These are phyloP conservation scores for Phytophthora macrochlamydospora DNA, from an alignment of 352 stramenopile genomes.

Conservation along the genomic window DNA sequence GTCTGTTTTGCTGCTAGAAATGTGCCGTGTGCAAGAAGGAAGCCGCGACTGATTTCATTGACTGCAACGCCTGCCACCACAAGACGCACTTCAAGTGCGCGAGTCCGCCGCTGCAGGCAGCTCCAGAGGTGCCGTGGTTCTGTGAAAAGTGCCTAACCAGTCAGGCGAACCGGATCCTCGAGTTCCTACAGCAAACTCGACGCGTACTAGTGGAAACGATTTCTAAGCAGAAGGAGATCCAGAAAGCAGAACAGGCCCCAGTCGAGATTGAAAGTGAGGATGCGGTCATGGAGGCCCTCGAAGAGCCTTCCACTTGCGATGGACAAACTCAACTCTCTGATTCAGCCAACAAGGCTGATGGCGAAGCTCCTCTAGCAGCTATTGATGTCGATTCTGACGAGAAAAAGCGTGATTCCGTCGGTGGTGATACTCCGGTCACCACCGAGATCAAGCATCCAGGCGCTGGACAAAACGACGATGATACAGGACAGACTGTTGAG, in stretches of 20 bases:
- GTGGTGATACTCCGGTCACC: conserved; percentile 1
- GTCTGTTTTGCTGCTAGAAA: conserved; percentile 26
- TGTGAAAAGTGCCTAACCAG: conserved; percentile 59
- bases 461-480: neutral
- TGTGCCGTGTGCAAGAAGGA: conserved; percentile 57
- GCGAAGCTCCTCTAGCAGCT: neutral
- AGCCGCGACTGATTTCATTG: conserved; percentile 40
- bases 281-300: conserved; percentile 6
- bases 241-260: neutral
- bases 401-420: conserved; percentile 3
- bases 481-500: conserved; percentile 1
- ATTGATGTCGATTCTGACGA: neutral
- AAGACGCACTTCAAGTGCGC: conserved; percentile 66
- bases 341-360: conserved; percentile 2
- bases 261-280: conserved; percentile 13
- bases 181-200: conserved; percentile 70
- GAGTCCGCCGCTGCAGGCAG: conserved; percentile 36
- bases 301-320: conserved; percentile 10
- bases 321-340: conserved; percentile 1
- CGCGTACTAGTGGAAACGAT: conserved; percentile 57
- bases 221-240: conserved; percentile 19
- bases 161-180: conserved; percentile 62
- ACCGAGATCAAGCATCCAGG: neutral
- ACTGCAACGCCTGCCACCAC: conserved; percentile 63
- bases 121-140: conserved; percentile 43